Evolutionary conservation across 2,329 filamentous ascomycete species (phyloP).

Genomic region (Pseudogymnoascus sp.): DNA sequence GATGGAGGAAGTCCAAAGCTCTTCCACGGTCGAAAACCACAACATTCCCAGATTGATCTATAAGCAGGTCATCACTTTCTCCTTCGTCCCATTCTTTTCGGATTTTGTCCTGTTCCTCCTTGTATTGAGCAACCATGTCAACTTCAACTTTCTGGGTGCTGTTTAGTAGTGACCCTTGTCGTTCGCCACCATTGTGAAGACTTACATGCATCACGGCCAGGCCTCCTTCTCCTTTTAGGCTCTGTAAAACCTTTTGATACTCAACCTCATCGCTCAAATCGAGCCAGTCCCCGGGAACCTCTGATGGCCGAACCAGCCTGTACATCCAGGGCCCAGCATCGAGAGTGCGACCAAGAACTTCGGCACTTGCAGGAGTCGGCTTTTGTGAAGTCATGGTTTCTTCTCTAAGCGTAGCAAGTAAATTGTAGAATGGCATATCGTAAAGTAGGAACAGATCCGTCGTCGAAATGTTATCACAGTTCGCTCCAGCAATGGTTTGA

Average conservation of each 20-base stretch:
- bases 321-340: constrained; percentile 23
- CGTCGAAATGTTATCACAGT: neutral
- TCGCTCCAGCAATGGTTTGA: neutral
- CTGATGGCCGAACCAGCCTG: constrained; percentile 9
- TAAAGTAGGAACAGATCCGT: constrained; percentile 15
- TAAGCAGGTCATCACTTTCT: neutral
- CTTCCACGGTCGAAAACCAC: neutral
- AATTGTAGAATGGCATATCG: constrained; percentile 11
- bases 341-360: constrained; percentile 17
- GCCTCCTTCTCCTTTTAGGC: neutral
- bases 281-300: neutral
- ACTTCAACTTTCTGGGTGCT: neutral
- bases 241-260: neutral
- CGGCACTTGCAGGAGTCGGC: constrained; percentile 4
- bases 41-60: neutral
- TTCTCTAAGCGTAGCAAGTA: constrained; percentile 16
- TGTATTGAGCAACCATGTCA: neutral
- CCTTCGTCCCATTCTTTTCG: neutral
- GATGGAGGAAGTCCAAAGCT: neutral
- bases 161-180: neutral
- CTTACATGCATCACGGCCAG: constrained; percentile 3
- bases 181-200: neutral
- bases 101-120: neutral
- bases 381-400: constrained; percentile 15
- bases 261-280: neutral